A percentile compares a stretch with the other conserved stretches of the same genome.
These are phyloP conservation scores for Macrolepiota fuliginosa DNA, from an alignment of 768 basidiomycete species.

Conservation along the genomic window DNA sequence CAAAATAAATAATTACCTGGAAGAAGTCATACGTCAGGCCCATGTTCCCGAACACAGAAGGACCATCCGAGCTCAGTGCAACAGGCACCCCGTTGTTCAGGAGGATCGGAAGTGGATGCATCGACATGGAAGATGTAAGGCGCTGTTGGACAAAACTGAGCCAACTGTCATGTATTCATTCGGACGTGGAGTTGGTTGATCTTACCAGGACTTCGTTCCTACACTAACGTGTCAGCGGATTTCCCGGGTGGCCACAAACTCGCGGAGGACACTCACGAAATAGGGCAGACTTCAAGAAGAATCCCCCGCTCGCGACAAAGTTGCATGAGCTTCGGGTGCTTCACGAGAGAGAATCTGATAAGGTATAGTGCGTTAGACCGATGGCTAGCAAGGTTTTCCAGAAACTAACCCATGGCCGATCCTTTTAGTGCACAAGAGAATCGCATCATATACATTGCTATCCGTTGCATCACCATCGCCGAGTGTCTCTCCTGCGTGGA, in stretches of 20 bases:
- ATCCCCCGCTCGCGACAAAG: slow-evolving; percentile 63
- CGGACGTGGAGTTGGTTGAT: background rate
- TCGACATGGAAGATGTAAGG: slow-evolving; percentile 75
- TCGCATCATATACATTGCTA: slow-evolving; percentile 74
- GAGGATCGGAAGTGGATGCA: slow-evolving; percentile 71
- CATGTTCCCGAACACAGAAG: slow-evolving; percentile 73
- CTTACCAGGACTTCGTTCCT: slow-evolving; percentile 74
- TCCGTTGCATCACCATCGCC: slow-evolving; percentile 76
- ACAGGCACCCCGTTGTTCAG: slow-evolving; percentile 74
- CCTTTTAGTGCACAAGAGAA: slow-evolving; percentile 75
- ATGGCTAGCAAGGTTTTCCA: background rate
- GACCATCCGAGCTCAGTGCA: slow-evolving; percentile 72
- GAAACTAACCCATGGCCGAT: slow-evolving; percentile 72
- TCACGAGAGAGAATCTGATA: slow-evolving; percentile 68
- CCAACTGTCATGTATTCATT: background rate
- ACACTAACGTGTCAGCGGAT: background rate
- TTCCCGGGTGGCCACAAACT: background rate
- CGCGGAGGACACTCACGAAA: background rate
- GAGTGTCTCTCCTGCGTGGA: slow-evolving; percentile 82
- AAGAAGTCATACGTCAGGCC: slow-evolving; percentile 78
- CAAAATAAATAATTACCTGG: slow-evolving; percentile 32
- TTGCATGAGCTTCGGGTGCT: slow-evolving; percentile 72
- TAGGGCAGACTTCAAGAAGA: slow-evolving; percentile 70
- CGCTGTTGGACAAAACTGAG: slow-evolving; percentile 41
- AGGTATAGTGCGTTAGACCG: background rate